Evolutionary conservation across 2,329 filamentous ascomycete genomes (phyloP).

Genomic region (Phialophora macrospora): DNA sequence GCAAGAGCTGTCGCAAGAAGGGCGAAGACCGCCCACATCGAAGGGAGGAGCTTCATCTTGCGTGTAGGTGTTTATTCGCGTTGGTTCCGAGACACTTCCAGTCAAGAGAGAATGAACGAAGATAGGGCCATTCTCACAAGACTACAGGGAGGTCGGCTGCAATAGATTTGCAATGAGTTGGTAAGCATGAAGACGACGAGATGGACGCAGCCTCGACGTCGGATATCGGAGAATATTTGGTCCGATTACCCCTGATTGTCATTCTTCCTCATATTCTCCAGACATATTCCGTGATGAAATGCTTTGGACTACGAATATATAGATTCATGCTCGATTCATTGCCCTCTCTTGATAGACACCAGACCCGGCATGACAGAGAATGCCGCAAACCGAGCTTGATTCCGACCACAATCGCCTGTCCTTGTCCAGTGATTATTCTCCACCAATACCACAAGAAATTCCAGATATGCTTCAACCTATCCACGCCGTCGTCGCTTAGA

Average conservation of each 20-base stretch:
- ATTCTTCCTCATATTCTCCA: neutral
- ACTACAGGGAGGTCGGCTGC: neutral
- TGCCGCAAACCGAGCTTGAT: neutral
- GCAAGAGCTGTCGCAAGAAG: constrained; percentile 24
- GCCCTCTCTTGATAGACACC: neutral
- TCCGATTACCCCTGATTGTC: neutral
- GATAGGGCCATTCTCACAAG: neutral
- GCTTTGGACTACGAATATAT: neutral
- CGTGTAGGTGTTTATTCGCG: neutral
- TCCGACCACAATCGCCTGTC: neutral
- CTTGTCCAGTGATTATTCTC: too few species aligned
- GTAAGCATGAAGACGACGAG: constrained; percentile 4
- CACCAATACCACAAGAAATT: too few species aligned
- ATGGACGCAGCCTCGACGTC: neutral
- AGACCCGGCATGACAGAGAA: neutral
- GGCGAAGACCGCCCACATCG: constrained; percentile 27
- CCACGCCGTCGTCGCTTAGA: neutral
- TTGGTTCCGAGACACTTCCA: neutral
- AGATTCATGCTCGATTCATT: neutral
- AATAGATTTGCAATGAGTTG: constrained; percentile 7
- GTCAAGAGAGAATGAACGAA: neutral
- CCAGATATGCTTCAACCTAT: neutral
- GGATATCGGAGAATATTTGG: neutral
- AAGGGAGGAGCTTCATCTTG: constrained; percentile 22
- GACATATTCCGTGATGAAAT: neutral